Percentiles rank a stretch among this genome's conserved stretches.
These are phyloP conservation scores for Brassica balearica DNA, from an alignment of 441 rosid species.

Conservation along the genomic window DNA sequence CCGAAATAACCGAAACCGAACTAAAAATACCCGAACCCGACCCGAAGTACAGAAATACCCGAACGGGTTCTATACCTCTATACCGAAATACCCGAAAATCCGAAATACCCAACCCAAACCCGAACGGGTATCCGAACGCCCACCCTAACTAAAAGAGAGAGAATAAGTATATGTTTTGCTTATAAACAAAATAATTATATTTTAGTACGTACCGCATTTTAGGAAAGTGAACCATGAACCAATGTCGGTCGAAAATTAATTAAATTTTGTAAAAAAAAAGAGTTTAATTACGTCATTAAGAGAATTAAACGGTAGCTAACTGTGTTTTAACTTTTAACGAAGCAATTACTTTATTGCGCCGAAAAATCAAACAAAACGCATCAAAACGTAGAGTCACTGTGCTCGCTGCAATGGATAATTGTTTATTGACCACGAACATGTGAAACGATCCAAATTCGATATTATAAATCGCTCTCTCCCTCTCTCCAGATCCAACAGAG, in stretches of 20 bases:
- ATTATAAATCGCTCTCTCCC: background rate
- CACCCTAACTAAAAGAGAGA: no score
- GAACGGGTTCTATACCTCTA: no score
- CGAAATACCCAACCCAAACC: no score
- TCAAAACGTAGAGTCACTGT: background rate
- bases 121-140: no score
- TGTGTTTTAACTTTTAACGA: background rate
- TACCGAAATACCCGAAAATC: no score
- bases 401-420: background rate
- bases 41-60: no score
- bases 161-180: no score
- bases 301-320: background rate
- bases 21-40: no score
- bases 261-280: background rate
- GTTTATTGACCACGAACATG: background rate
- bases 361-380: background rate
- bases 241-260: background rate
- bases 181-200: no score
- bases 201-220: background rate
- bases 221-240: background rate
- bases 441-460: background rate
- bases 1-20: no score
- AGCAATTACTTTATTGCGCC: background rate
- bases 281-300: background rate
- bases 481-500: conserved; percentile 1